These are phyloP conservation scores for Populus euphratica DNA, from an alignment of 345 rosid species.

Conservation along the genomic window DNA sequence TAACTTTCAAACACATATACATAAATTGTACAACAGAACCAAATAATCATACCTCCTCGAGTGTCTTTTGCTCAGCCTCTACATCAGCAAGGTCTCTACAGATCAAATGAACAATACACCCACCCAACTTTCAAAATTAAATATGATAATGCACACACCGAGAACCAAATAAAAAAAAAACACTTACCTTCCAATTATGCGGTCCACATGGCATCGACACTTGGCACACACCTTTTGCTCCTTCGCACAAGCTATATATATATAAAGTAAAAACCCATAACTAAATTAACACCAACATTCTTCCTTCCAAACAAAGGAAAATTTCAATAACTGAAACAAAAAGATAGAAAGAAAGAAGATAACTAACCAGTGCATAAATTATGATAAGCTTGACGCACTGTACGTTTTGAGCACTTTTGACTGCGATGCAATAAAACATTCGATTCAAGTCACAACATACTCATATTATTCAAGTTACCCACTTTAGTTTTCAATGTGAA, in stretches of 20 bases:
- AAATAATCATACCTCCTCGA: slow-evolving; percentile 58
- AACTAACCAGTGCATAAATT: slow-evolving; percentile 80
- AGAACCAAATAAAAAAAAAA: not conserved
- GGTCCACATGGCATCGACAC: slow-evolving; percentile 58
- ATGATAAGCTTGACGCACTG: slow-evolving; percentile 96
- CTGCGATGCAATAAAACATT: slow-evolving; percentile 24
- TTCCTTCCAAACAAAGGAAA: not conserved
- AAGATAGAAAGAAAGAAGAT: not conserved
- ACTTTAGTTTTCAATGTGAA: not conserved
- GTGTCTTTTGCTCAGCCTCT: slow-evolving; percentile 79
- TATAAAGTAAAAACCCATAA: not conserved
- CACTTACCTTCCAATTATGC: slow-evolving; percentile 63
- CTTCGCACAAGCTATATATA: slow-evolving; percentile 76
- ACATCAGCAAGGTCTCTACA: slow-evolving; percentile 64
- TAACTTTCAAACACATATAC: not conserved
- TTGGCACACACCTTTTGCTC: slow-evolving; percentile 86
- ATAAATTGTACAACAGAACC: not conserved
- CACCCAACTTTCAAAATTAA: not conserved
- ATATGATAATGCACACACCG: not conserved
- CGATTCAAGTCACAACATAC: not conserved
- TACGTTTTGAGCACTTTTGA: slow-evolving; percentile 63
- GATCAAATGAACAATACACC: not conserved
- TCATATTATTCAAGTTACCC: not conserved
- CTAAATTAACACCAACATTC: not conserved
- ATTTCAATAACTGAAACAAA: not conserved